These are phyloP conservation scores for Cylindrotheca closterium DNA, from an alignment of 108 stramenopile genomes.

Conservation along the genomic window DNA sequence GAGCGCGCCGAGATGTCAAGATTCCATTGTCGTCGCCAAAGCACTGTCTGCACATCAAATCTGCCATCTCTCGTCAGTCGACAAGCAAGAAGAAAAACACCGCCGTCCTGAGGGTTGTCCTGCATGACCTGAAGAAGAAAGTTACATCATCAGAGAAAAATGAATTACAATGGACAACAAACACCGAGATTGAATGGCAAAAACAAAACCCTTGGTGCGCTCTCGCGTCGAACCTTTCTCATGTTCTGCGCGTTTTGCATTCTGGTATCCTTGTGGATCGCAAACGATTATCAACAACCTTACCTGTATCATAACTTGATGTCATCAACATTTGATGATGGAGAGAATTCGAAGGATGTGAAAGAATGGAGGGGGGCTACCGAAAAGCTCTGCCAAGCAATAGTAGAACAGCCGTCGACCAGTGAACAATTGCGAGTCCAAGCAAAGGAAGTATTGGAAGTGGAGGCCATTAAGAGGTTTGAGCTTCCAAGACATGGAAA, in stretches of 20 bases:
- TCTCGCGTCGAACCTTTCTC: neutral
- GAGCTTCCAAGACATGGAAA: neutral
- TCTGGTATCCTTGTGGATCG: neutral
- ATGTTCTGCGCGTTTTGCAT: neutral
- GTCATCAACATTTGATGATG: neutral
- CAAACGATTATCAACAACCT: neutral
- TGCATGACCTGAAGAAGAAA: too few relatives aligned
- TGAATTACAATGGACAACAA: too few relatives aligned
- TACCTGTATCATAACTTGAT: neutral
- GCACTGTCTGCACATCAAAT: too few relatives aligned
- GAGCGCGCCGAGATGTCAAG: too few relatives aligned
- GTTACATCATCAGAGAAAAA: too few relatives aligned
- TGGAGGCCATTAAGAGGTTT: neutral
- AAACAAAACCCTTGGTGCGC: too few relatives aligned
- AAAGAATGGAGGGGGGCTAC: neutral
- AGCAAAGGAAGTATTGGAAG: constrained; percentile 1
- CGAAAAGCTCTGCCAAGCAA: neutral
- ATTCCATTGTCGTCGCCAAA: too few relatives aligned
- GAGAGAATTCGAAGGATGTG: neutral
- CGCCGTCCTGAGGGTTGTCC: too few relatives aligned
- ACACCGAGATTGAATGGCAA: too few relatives aligned
- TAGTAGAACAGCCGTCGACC: neutral
- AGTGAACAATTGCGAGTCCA: neutral
- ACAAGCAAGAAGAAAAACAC: too few relatives aligned
- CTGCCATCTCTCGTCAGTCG: too few relatives aligned